phyloP scores from a whole-genome alignment of 202 grass and related monocot species.

The Hordeum pubiflorum region DNA sequence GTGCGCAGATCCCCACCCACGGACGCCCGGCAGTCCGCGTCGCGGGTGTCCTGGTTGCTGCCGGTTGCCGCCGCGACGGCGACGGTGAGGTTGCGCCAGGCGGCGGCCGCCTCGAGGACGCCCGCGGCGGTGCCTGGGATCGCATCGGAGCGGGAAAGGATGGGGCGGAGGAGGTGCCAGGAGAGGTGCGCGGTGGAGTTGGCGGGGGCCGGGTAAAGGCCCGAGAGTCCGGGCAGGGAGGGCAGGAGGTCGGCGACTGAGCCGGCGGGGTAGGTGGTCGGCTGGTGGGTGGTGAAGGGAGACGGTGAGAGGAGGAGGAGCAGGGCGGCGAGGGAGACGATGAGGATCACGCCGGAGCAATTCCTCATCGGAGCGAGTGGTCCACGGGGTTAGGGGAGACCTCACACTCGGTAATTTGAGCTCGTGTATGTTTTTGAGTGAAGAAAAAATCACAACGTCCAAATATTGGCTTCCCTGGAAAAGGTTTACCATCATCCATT shows the following conservation, averaged over 20 bases:
- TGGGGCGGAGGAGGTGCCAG: conserved; percentile 56
- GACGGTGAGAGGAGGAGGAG: conserved; percentile 45
- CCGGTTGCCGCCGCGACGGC: conserved; percentile 3
- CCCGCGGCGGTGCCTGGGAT: conserved; percentile 51
- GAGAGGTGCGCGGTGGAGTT: conserved; percentile 39
- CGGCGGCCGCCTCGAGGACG: conserved; percentile 49
- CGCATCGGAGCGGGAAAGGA: conserved; percentile 64
- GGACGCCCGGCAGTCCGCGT: conserved; percentile 31
- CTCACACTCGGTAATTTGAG: neutral
- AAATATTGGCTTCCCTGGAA: no score
- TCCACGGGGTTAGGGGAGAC: neutral
- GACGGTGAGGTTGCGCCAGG: conserved; percentile 46
- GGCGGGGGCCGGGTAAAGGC: conserved; percentile 41
- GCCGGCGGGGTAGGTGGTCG: neutral
- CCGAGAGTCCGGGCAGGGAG: conserved; percentile 24
- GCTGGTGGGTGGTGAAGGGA: neutral
- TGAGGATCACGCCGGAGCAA: conserved; percentile 44
- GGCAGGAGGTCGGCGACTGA: conserved; percentile 27
- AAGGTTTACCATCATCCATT: no score
- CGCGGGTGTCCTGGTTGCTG: neutral
- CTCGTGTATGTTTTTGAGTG: neutral
- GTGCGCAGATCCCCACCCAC: conserved; percentile 25
- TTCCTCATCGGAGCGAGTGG: conserved; percentile 29
- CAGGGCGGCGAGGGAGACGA: conserved; percentile 39
- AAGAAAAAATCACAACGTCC: no score